phyloP scores from a whole-genome alignment of 805 yeast species.

The Cyberlindnera sargentensis region DNA sequence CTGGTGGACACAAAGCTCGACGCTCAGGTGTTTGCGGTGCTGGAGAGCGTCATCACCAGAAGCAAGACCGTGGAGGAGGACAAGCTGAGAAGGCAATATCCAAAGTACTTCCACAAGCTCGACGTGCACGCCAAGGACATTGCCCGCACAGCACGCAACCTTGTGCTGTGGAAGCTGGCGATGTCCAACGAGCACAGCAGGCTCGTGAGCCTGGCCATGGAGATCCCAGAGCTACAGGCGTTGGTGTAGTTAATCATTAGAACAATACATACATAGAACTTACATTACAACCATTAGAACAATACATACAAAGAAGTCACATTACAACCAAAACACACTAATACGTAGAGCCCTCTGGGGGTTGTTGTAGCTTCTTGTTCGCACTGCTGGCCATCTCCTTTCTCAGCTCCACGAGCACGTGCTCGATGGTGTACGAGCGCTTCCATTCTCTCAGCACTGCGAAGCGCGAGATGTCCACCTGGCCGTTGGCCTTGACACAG shows the following conservation, averaged over 20 bases:
- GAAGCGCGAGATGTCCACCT: slow-evolving; percentile 45
- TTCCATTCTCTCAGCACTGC: slow-evolving; percentile 77
- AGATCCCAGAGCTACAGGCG: background rate
- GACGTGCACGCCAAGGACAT: slow-evolving; percentile 8
- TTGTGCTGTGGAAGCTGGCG: slow-evolving; percentile 13
- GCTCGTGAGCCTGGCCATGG: slow-evolving; percentile 2
- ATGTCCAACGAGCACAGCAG: slow-evolving; percentile 6
- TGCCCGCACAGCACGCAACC: slow-evolving; percentile 9
- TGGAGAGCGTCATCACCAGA: slow-evolving; percentile 4
- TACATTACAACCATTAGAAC: background rate
- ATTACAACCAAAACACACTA: background rate
- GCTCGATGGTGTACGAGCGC: slow-evolving; percentile 87
- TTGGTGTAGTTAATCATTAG: background rate
- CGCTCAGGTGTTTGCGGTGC: slow-evolving; percentile 1
- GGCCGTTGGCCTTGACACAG: slow-evolving; percentile 65
- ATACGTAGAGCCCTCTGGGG: slow-evolving; percentile 79
- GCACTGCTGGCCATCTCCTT: slow-evolving; percentile 80
- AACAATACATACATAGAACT: background rate
- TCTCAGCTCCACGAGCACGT: slow-evolving; percentile 81
- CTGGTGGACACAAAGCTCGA: slow-evolving; percentile 12
- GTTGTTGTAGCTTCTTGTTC: slow-evolving; percentile 84
- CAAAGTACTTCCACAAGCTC: slow-evolving; percentile 15
- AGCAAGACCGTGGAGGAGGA: slow-evolving; percentile 10
- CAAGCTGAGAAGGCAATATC: slow-evolving; percentile 9
- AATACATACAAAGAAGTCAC: background rate